Evolutionary conservation across 805 yeast genomes (phyloP).

Genomic region (Soucietia sequanensis): DNA sequence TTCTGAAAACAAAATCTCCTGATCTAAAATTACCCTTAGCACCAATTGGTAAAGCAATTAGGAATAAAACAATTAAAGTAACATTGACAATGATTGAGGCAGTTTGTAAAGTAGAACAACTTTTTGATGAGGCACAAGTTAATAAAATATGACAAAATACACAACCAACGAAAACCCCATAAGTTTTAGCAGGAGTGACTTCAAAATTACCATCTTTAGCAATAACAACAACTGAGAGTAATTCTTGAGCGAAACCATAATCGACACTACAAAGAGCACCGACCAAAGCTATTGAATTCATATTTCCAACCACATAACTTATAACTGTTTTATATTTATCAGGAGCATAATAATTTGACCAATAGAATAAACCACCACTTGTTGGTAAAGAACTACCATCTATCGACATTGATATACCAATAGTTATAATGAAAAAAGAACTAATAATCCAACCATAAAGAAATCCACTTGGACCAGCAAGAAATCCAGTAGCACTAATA

Average conservation of each 20-base stretch:
- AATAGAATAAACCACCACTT: slow-evolving; percentile 33
- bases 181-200: slow-evolving; percentile 23
- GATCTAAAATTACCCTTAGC: slow-evolving; percentile 37
- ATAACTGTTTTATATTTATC: slow-evolving; percentile 18
- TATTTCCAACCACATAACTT: slow-evolving; percentile 25
- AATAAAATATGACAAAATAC: slow-evolving; percentile 20
- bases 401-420: slow-evolving; percentile 28
- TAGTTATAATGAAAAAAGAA: slow-evolving; percentile 21
- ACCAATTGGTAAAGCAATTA: slow-evolving; percentile 31
- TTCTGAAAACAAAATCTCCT: slow-evolving; percentile 55
- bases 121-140: slow-evolving; percentile 23
- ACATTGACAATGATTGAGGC: slow-evolving; percentile 23
- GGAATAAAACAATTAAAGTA: slow-evolving; percentile 18
- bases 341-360: slow-evolving; percentile 35
- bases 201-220: slow-evolving; percentile 28
- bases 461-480: slow-evolving; percentile 30
- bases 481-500: slow-evolving; percentile 19
- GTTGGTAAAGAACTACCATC: slow-evolving; percentile 27
- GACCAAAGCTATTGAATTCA: slow-evolving; percentile 29
- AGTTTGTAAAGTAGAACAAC: slow-evolving; percentile 25
- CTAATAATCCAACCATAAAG: slow-evolving; percentile 33
- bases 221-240: slow-evolving; percentile 25
- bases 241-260: slow-evolving; percentile 30
- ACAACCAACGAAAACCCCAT: slow-evolving; percentile 32
- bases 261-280: slow-evolving; percentile 30